Base-by-base conservation (phyloP, 148 eudicot species). In the Arctostaphylos glauca region DNA sequence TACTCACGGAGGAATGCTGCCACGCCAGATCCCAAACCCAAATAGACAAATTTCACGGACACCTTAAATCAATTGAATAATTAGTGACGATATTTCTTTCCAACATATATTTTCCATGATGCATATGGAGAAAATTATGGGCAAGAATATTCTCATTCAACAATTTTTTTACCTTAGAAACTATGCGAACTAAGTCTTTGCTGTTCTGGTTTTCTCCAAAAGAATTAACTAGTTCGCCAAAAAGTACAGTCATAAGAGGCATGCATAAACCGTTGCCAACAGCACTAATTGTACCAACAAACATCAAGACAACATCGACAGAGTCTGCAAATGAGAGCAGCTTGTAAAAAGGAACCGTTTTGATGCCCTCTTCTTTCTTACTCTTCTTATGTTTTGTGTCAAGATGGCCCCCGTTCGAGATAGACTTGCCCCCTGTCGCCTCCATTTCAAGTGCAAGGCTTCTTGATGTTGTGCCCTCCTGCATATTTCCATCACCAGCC, bases 1-100 rank as follows among this genome's bases (percentile, higher is more conserved):
- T 47, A 84, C 94, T 86, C 87, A 93, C 97, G 93, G 14, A 90
- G 86, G 54, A 90, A 92, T 74, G 93, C 86, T 81, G 89, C 90
- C 1, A 82, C 74, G 21, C 89, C 92, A 5, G 88, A 54, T n/a
- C 87, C 94, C 74, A 85, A 21, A 56, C 94, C 92, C 89, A 93
- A 79, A 79, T 93, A 93, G 21, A 88, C 90, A 14, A 66, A 81
- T 72, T 41, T 77, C 48, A 77, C 21, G 16, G 80, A 16, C 6
- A 77, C 80, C 80, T 76, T 54, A 23, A 52, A 72, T 46, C 49
- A 74, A 43, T 38, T 14, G 10, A 74, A n/a, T 74, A 74, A 21
- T 43, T 12, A 74, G 14, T 49, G 56, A 48, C 47, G 21, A 48
- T 74, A 23, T 5, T 21, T 52, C 59, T 0, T 10, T 4, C n/a